Conservation (phyloP, 2,329 filamentous ascomycete species). For the Xylariales sp. region DNA sequence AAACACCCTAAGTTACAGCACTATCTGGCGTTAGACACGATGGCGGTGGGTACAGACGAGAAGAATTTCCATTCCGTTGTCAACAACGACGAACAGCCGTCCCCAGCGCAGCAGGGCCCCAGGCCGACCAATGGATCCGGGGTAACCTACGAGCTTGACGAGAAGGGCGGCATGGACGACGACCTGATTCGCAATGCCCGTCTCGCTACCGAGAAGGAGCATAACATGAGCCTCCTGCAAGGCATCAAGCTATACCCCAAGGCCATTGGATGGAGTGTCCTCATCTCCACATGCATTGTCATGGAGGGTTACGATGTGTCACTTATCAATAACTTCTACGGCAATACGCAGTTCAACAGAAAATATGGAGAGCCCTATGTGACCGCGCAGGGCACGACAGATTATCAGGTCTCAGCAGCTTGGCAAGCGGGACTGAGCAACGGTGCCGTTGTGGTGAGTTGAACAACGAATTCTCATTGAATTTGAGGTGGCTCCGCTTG, state of each 20-base stretch:
- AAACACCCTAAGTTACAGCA: conserved; percentile 16
- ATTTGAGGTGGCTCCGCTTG: background rate
- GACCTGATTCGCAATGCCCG: conserved; percentile 59
- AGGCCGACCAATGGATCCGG: conserved; percentile 23
- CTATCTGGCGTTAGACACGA: conserved; percentile 26
- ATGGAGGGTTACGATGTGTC: conserved; percentile 93
- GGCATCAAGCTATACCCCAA: conserved; percentile 87
- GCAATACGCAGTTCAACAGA: conserved; percentile 66
- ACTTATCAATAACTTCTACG: conserved; percentile 83
- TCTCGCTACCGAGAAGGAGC: conserved; percentile 69
- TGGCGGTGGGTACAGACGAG: conserved; percentile 34
- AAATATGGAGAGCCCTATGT: conserved; percentile 65
- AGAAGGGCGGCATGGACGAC: conserved; percentile 45
- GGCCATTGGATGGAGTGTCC: conserved; percentile 82
- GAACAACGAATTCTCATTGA: background rate
- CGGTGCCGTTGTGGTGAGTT: conserved; percentile 52
- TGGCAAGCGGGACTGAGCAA: conserved; percentile 74
- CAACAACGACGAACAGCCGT: conserved; percentile 34
- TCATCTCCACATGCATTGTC: conserved; percentile 90
- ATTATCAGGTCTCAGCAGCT: conserved; percentile 66
- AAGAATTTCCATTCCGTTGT: conserved; percentile 23
- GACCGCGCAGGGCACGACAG: conserved; percentile 52
- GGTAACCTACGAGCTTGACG: conserved; percentile 29
- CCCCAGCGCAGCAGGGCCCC: conserved; percentile 28
- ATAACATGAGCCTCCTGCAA: conserved; percentile 77